Percentiles rank a stretch among this genome's conserved stretches.
phyloP scores from a whole-genome alignment of 177 flowering plant genomes.

The Telopea speciosissima region DNA sequence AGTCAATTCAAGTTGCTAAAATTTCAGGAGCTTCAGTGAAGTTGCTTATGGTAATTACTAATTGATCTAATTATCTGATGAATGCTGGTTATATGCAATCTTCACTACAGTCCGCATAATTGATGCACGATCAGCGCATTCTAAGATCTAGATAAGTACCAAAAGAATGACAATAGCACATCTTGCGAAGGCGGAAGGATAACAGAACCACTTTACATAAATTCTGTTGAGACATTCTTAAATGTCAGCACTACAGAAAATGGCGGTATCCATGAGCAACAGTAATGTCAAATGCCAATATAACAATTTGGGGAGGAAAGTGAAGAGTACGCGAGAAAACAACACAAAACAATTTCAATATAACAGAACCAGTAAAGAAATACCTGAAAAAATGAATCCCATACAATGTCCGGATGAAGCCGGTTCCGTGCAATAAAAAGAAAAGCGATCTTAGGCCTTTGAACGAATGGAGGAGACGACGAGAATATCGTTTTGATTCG shows the following conservation, averaged over 20 bases:
- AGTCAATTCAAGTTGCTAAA: background rate
- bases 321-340: background rate
- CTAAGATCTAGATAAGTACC: too few species aligned
- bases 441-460: constrained; percentile 69
- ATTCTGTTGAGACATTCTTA: background rate
- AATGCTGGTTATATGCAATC: background rate
- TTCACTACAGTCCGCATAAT: too few species aligned
- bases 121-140: too few species aligned
- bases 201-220: background rate
- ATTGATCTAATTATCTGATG: background rate
- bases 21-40: background rate
- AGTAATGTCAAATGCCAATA: background rate
- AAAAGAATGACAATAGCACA: background rate
- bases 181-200: background rate
- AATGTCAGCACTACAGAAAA: background rate
- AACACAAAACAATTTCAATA: background rate
- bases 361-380: background rate
- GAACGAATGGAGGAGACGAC: constrained; percentile 26
- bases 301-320: too few species aligned
- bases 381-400: constrained; percentile 88
- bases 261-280: background rate
- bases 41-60: background rate
- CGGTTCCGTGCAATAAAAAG: constrained; percentile 88
- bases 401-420: constrained; percentile 67
- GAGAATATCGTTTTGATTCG: constrained; percentile 30